phyloP scores from a whole-genome alignment of 2,329 filamentous ascomycete genomes.

The Phoma sp. region DNA sequence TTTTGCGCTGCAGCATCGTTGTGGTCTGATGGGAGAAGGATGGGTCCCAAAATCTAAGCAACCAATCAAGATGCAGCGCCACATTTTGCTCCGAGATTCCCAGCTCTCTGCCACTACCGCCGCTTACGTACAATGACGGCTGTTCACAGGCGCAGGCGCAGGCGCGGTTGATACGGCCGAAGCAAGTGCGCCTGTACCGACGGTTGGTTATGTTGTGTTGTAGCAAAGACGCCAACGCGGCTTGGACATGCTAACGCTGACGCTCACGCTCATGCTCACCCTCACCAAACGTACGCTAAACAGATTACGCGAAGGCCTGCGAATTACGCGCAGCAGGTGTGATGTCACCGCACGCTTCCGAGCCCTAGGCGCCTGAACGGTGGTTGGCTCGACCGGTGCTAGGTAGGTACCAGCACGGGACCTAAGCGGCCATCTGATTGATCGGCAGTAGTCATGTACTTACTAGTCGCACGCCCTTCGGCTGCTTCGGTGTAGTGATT shows the following conservation, averaged over 20 bases:
- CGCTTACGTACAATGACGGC: slow-evolving; percentile 2
- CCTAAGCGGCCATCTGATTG: not conserved
- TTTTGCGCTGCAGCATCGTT: not conserved
- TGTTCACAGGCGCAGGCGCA: not conserved
- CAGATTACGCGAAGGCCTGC: not conserved
- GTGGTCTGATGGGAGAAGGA: slow-evolving; percentile 8
- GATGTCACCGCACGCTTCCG: slow-evolving; percentile 13
- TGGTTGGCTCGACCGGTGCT: not conserved
- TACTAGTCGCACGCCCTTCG: slow-evolving; percentile 1
- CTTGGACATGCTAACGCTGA: not conserved
- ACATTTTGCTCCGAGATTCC: not conserved
- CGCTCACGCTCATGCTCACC: no score
- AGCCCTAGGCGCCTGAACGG: slow-evolving; percentile 1
- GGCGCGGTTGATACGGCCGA: no score
- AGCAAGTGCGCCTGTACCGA: not conserved
- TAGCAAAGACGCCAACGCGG: no score
- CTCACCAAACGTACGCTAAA: slow-evolving; percentile 12
- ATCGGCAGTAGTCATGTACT: slow-evolving; percentile 9
- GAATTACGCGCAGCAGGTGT: slow-evolving; percentile 16
- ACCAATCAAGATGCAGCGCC: slow-evolving; percentile 1
- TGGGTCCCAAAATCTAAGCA: slow-evolving; percentile 5
- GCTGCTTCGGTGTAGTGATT: slow-evolving; percentile 6
- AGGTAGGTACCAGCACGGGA: no score
- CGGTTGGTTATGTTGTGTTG: not conserved
- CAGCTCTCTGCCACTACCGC: not conserved